Percentiles rank a stretch among this genome's conserved stretches.
Evolutionary conservation across 805 yeast genomes (phyloP).

Genomic region (Candida insectalens): DNA sequence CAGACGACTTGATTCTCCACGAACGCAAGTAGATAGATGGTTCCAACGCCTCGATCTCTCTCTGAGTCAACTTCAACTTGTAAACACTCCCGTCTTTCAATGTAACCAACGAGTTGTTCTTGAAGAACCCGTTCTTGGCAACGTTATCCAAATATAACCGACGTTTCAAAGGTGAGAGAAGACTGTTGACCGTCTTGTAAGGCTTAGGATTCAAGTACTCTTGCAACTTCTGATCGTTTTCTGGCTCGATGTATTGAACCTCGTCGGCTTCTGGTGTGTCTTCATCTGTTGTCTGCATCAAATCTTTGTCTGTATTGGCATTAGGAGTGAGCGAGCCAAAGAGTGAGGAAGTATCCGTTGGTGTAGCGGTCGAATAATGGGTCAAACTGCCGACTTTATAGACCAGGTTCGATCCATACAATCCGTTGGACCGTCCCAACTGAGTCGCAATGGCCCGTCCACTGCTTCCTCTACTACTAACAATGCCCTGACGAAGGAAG

Average conservation of each 20-base stretch:
- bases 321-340: slow-evolving; percentile 19
- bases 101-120: slow-evolving; percentile 44
- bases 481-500: too few species aligned
- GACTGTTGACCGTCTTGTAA: slow-evolving; percentile 41
- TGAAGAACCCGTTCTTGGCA: slow-evolving; percentile 55
- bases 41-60: slow-evolving; percentile 71
- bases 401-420: too few species aligned
- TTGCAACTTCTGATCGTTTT: slow-evolving; percentile 31
- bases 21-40: slow-evolving; percentile 82
- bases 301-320: slow-evolving; percentile 4
- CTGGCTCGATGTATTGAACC: slow-evolving; percentile 16
- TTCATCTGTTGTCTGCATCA: background rate
- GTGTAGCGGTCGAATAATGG: too few species aligned
- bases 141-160: slow-evolving; percentile 56
- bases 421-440: too few species aligned
- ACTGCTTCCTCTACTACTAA: too few species aligned
- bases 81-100: slow-evolving; percentile 30
- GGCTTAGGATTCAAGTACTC: slow-evolving; percentile 43
- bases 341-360: slow-evolving; percentile 11
- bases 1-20: slow-evolving; percentile 74
- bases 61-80: slow-evolving; percentile 44
- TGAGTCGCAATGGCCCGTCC: too few species aligned
- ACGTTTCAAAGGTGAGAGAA: slow-evolving; percentile 63
- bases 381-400: too few species aligned
- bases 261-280: slow-evolving; percentile 4